Percentiles rank a stretch among this genome's conserved stretches.
These are phyloP conservation scores for Kalmusia sp. DNA, from an alignment of 2,329 filamentous ascomycete species.

Conservation along the genomic window DNA sequence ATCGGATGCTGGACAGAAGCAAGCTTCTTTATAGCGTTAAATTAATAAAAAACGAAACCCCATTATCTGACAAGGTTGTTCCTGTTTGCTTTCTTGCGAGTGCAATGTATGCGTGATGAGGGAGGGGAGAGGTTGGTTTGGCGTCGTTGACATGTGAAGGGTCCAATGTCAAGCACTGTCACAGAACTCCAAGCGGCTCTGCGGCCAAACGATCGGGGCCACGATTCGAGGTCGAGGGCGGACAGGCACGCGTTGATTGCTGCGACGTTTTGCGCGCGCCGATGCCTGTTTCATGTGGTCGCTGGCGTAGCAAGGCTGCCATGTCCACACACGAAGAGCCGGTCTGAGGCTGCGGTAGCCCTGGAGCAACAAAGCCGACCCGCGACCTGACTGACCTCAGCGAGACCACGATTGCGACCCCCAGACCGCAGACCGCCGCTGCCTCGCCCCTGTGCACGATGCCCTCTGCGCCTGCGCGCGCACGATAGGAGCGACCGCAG, in stretches of 20 bases:
- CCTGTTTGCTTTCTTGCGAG: neutral
- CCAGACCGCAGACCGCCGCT: slow-evolving; percentile 6
- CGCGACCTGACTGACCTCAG: slow-evolving; percentile 4
- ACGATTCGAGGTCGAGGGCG: neutral
- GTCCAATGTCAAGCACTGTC: slow-evolving; percentile 1
- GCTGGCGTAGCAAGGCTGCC: neutral
- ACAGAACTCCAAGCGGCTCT: slow-evolving; percentile 22
- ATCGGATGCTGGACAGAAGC: slow-evolving; percentile 59
- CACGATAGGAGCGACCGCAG: slow-evolving; percentile 5
- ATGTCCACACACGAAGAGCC: slow-evolving; percentile 3
- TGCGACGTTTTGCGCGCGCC: slow-evolving; percentile 6
- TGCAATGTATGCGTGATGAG: neutral
- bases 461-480: slow-evolving; percentile 21
- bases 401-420: neutral
- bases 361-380: slow-evolving; percentile 6
- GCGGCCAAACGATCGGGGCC: slow-evolving; percentile 12
- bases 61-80: neutral
- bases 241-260: slow-evolving; percentile 3
- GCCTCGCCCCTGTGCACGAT: slow-evolving; percentile 16
- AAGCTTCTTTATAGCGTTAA: slow-evolving; percentile 47
- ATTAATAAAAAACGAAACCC: slow-evolving; percentile 47
- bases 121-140: too few relatives aligned
- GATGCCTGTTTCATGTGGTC: slow-evolving; percentile 14
- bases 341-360: slow-evolving; percentile 2
- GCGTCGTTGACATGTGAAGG: neutral